Conservation (phyloP, 1,284 basidiomycete species). For the Puccinia hordei region DNA sequence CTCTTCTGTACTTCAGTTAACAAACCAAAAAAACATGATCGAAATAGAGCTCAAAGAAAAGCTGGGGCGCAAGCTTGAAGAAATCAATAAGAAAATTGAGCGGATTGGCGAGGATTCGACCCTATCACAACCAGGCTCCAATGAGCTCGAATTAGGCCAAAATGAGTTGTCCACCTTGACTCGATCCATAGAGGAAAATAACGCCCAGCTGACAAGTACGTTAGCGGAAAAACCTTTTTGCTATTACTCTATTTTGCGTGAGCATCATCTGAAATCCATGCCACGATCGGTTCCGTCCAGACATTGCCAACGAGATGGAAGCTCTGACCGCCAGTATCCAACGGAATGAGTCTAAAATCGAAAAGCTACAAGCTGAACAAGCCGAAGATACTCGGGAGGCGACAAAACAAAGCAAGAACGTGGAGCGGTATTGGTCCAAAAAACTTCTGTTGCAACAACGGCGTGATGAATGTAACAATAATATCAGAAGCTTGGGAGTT, state of each 20-base stretch:
- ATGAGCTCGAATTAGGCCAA: conserved; percentile 69
- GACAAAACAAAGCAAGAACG: conserved; percentile 86
- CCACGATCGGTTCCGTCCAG: background rate
- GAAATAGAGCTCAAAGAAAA: conserved; percentile 93
- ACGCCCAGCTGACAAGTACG: conserved; percentile 66
- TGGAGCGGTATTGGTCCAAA: conserved; percentile 90
- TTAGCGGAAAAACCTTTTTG: background rate
- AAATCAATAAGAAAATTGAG: conserved; percentile 76
- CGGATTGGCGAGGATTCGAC: conserved; percentile 66
- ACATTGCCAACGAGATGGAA: conserved; percentile 62
- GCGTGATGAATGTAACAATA: conserved; percentile 89
- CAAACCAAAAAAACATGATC: conserved; percentile 74
- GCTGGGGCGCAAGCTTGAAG: conserved; percentile 74
- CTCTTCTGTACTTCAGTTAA: conserved; percentile 65
- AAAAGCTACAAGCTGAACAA: conserved; percentile 77
- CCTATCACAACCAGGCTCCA: conserved; percentile 66
- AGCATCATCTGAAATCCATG: background rate
- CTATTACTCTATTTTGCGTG: background rate
- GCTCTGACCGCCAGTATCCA: conserved; percentile 69
- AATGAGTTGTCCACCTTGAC: conserved; percentile 72
- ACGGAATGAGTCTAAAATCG: conserved; percentile 69
- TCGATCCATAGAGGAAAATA: conserved; percentile 68
- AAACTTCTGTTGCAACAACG: conserved; percentile 77
- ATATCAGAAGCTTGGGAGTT: conserved; percentile 92
- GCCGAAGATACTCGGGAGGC: conserved; percentile 81